Conservation (phyloP, 2,329 filamentous ascomycete species). For the Calonectria pseudoturangicola region DNA sequence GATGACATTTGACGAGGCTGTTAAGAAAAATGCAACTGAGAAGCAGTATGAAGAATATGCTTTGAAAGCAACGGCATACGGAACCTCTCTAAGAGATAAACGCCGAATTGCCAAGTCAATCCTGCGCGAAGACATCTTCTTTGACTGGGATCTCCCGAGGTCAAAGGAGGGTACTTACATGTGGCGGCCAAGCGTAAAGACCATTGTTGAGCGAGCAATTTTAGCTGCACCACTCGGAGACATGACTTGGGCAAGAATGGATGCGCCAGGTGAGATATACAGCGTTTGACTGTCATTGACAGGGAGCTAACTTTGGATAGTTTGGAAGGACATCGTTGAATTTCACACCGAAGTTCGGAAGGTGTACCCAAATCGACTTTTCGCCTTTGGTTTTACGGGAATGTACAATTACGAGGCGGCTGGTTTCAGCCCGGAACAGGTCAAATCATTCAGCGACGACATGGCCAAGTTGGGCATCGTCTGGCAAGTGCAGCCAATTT, state of each 20-base stretch:
- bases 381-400: conserved; percentile 62
- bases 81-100: conserved; percentile 30
- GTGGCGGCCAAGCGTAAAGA: conserved; percentile 56
- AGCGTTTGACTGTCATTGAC: not conserved
- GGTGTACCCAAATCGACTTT: conserved; percentile 59
- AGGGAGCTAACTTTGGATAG: conserved; percentile 15
- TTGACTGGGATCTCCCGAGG: conserved; percentile 61
- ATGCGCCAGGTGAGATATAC: conserved; percentile 49
- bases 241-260: conserved; percentile 61
- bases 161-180: conserved; percentile 60
- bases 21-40: conserved; percentile 51
- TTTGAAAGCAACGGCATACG: conserved; percentile 22
- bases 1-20: conserved; percentile 60
- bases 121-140: conserved; percentile 51
- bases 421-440: conserved; percentile 56
- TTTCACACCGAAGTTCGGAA: conserved; percentile 60
- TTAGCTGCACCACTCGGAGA: conserved; percentile 60
- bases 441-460: conserved; percentile 57
- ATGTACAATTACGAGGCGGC: conserved; percentile 59
- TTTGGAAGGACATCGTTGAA: conserved; percentile 60
- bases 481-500: conserved; percentile 65
- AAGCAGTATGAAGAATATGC: conserved; percentile 54
- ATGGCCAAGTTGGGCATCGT: conserved; percentile 61
- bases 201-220: conserved; percentile 58
- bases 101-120: conserved; percentile 48